Conservation (phyloP, 2,329 filamentous ascomycete genomes). For the Paraphaeosphaeria minitans region DNA sequence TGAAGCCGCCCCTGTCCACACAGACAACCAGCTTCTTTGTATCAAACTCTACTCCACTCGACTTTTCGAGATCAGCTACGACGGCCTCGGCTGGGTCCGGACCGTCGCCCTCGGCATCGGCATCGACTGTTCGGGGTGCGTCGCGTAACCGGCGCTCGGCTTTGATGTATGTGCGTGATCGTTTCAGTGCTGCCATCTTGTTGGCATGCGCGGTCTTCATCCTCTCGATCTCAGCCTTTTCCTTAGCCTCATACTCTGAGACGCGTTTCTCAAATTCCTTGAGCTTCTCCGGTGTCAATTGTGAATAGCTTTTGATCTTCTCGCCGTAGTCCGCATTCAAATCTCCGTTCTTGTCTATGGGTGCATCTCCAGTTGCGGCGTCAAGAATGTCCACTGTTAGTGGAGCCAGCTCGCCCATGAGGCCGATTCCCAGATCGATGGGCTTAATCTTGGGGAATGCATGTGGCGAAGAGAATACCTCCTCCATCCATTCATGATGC, state of each 20-base stretch:
- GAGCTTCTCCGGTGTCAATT: slow-evolving; percentile 75
- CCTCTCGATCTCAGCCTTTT: slow-evolving; percentile 80
- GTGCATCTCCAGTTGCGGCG: slow-evolving; percentile 48
- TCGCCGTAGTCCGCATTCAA: slow-evolving; percentile 30
- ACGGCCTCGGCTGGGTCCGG: slow-evolving; percentile 70
- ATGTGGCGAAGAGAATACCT: slow-evolving; percentile 90
- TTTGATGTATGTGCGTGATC: slow-evolving; percentile 69
- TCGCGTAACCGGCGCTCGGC: slow-evolving; percentile 78
- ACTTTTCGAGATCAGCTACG: slow-evolving; percentile 72
- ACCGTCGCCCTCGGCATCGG: slow-evolving; percentile 25
- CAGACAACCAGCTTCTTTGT: slow-evolving; percentile 69
- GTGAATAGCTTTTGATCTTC: slow-evolving; percentile 62
- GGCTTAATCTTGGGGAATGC: slow-evolving; percentile 83
- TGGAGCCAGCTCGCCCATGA: slow-evolving; percentile 74
- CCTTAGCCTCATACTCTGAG: slow-evolving; percentile 70
- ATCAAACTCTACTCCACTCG: slow-evolving; percentile 70
- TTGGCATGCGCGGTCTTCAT: slow-evolving; percentile 81
- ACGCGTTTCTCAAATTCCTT: slow-evolving; percentile 84
- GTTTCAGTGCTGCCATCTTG: slow-evolving; percentile 74
- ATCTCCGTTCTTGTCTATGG: slow-evolving; percentile 22
- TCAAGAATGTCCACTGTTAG: slow-evolving; percentile 88
- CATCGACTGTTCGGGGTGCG: slow-evolving; percentile 56
- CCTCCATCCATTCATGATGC: slow-evolving; percentile 99
- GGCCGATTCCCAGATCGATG: slow-evolving; percentile 82
- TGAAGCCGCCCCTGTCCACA: slow-evolving; percentile 76